Conservation (phyloP, 768 basidiomycete species). For the Calocybe gangraenosa region DNA sequence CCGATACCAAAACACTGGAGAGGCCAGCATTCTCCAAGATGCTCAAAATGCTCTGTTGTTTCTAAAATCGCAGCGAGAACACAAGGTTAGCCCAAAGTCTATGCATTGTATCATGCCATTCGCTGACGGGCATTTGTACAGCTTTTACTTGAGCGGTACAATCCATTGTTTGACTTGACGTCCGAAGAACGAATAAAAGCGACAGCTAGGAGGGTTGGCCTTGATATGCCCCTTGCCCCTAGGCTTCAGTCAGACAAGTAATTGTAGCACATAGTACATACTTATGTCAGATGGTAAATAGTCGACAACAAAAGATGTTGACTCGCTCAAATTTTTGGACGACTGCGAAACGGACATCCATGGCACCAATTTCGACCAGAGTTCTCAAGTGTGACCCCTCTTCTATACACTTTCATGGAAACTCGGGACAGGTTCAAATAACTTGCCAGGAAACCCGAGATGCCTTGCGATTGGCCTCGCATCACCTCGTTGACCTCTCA, state of each 20-base stretch:
- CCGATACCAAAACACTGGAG: conserved; percentile 25
- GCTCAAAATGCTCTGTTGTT: conserved; percentile 63
- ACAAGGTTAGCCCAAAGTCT: conserved; percentile 55
- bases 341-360: conserved; percentile 25
- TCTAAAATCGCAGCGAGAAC: conserved; percentile 64
- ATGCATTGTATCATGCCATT: neutral
- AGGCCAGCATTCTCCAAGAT: conserved; percentile 34
- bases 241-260: conserved; percentile 18
- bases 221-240: conserved; percentile 68
- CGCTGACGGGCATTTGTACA: conserved; percentile 24
- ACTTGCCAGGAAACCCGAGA: conserved; percentile 45
- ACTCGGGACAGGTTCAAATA: conserved; percentile 44
- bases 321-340: conserved; percentile 21
- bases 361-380: conserved; percentile 21
- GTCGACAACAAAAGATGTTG: conserved; percentile 13
- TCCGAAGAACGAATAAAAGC: conserved; percentile 77
- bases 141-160: conserved; percentile 83
- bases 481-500: conserved; percentile 42
- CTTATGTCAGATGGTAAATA: conserved; percentile 9
- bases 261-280: too few relatives aligned
- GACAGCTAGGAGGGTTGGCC: conserved; percentile 82
- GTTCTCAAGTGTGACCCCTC: conserved; percentile 62
- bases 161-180: conserved; percentile 77
- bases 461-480: conserved; percentile 53
- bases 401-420: conserved; percentile 50